Evolutionary conservation across 306 rosid genomes (phyloP).

Genomic region (Castanea sativa): DNA sequence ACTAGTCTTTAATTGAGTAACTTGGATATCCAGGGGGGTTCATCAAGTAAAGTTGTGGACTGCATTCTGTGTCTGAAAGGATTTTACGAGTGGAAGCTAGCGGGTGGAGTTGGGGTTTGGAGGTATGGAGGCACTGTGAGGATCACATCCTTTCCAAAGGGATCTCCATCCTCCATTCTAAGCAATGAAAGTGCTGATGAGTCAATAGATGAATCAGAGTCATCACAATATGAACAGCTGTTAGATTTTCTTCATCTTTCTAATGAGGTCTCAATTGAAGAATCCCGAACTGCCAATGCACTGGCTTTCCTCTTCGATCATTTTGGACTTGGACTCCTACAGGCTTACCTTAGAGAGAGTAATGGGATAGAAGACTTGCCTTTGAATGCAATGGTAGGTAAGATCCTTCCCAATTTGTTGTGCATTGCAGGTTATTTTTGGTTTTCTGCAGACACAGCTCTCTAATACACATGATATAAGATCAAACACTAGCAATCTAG

Average conservation of each 20-base stretch:
- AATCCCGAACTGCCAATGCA: constrained; percentile 62
- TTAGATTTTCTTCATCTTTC: constrained; percentile 75
- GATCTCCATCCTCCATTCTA: constrained; percentile 45
- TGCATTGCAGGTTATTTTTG: not conserved
- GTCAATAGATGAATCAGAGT: constrained; percentile 68
- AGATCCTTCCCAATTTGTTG: constrained; percentile 41
- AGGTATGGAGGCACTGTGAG: constrained; percentile 96
- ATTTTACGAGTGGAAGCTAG: constrained; percentile 82
- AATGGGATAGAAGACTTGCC: constrained; percentile 64
- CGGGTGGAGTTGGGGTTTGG: constrained; percentile 97
- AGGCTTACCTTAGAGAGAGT: constrained; percentile 72
- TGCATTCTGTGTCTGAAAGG: constrained; percentile 98
- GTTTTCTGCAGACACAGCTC: not conserved
- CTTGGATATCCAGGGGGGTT: constrained; percentile 73
- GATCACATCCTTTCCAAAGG: constrained; percentile 74
- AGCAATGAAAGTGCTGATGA: constrained; percentile 74
- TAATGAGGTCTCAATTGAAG: constrained; percentile 61
- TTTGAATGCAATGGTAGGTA: constrained; percentile 97
- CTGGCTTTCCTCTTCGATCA: constrained; percentile 81
- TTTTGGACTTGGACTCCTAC: constrained; percentile 80
- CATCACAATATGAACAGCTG: constrained; percentile 75
- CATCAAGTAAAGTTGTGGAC: constrained; percentile 85
- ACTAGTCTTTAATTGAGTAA: not conserved
- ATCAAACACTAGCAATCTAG: not conserved
- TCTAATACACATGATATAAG: not conserved